These are phyloP conservation scores for Daedalea quercina DNA, from an alignment of 768 basidiomycete species.

Conservation along the genomic window DNA sequence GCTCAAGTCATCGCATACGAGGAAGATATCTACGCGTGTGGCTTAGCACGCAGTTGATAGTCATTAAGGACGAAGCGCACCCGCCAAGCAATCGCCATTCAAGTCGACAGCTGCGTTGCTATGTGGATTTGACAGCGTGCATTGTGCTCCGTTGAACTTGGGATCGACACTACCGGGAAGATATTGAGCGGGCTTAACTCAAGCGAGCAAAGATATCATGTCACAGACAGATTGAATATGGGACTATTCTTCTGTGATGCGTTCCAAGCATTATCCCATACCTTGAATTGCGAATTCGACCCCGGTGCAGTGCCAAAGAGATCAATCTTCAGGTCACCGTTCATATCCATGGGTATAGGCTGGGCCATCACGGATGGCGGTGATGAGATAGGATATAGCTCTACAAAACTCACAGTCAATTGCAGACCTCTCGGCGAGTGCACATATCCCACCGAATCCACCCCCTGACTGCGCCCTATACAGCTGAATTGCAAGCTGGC, in stretches of 20 bases:
- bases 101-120: conserved; percentile 93
- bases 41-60: background rate
- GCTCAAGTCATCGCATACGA: conserved; percentile 69
- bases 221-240: conserved; percentile 58
- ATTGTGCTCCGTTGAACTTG: conserved; percentile 56
- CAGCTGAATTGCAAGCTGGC: conserved; percentile 57
- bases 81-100: conserved; percentile 93
- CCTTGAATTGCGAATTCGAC: conserved; percentile 37
- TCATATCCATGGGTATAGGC: conserved; percentile 80
- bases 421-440: background rate
- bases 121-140: conserved; percentile 81
- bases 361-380: conserved; percentile 67
- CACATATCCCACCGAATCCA: conserved; percentile 52
- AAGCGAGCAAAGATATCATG: too few species aligned
- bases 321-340: conserved; percentile 88
- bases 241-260: conserved; percentile 41
- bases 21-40: conserved; percentile 58
- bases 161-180: conserved; percentile 42
- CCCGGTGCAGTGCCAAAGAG: conserved; percentile 61
- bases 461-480: conserved; percentile 59
- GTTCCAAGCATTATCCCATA: conserved; percentile 84
- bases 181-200: background rate
- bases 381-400: conserved; percentile 35
- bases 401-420: conserved; percentile 12
- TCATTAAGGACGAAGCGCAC: conserved; percentile 31